A percentile compares a stretch with the other conserved stretches of the same genome.
Evolutionary conservation across 1,284 basidiomycete species (phyloP).

Genomic region (Neonothopanus nambi): DNA sequence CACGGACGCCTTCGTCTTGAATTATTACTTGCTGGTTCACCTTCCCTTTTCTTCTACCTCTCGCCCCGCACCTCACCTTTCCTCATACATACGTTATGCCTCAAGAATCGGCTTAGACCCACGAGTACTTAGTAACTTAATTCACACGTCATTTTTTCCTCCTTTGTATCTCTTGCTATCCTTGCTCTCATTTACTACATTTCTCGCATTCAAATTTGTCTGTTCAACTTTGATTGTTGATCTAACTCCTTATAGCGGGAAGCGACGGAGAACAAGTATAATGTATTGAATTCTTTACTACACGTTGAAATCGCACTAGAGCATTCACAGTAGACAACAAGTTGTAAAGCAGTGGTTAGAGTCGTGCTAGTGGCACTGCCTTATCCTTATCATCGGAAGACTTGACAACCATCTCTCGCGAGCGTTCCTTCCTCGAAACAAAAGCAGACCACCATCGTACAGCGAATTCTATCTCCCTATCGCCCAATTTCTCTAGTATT

Average conservation of each 20-base stretch:
- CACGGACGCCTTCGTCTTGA: constrained; percentile 23
- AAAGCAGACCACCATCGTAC: constrained; percentile 62
- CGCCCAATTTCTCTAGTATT: constrained; percentile 61
- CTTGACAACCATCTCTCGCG: not conserved
- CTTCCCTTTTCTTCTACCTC: not conserved
- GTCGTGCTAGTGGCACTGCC: not conserved
- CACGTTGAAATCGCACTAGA: too few relatives aligned
- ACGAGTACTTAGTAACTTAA: not conserved
- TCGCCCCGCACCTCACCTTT: not conserved
- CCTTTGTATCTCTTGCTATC: not conserved
- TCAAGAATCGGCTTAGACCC: not conserved
- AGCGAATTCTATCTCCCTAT: constrained; percentile 62
- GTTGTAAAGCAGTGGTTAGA: not conserved
- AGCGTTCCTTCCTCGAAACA: not conserved
- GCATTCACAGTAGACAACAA: too few relatives aligned
- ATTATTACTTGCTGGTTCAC: too few relatives aligned
- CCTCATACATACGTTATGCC: not conserved
- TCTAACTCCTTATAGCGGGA: too few relatives aligned
- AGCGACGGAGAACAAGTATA: too few relatives aligned
- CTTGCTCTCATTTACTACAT: not conserved
- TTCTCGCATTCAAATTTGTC: too few relatives aligned
- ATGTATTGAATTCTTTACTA: too few relatives aligned
- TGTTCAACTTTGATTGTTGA: too few relatives aligned
- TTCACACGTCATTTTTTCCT: not conserved
- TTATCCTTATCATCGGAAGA: not conserved